A percentile compares a stretch with the other conserved stretches of the same genome.
Conservation (phyloP, 768 basidiomycete genomes). For the Collybia sordida region DNA sequence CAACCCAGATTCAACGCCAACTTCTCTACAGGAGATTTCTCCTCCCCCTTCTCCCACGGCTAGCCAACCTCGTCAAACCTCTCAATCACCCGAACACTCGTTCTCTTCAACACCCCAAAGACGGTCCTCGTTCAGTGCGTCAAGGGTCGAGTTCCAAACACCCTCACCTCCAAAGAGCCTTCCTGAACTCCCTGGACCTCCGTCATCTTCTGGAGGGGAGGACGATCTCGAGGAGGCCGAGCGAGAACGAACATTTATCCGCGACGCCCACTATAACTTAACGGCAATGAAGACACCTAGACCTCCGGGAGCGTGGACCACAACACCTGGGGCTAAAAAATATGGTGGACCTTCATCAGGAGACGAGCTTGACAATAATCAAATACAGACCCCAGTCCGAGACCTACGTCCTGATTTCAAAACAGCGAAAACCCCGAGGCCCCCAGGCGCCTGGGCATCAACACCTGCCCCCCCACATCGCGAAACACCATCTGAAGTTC, state of each 20-base stretch:
- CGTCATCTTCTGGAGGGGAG: conserved; percentile 54
- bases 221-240: conserved; percentile 16
- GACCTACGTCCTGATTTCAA: conserved; percentile 10
- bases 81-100: conserved; percentile 11
- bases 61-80: conserved; percentile 10
- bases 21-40: conserved; percentile 12
- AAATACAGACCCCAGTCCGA: conserved; percentile 3
- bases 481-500: conserved; percentile 8
- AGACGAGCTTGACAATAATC: neutral
- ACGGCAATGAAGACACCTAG: conserved; percentile 23
- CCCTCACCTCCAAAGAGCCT: conserved; percentile 63
- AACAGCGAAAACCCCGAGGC: conserved; percentile 25
- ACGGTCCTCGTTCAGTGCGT: conserved; percentile 35
- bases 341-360: too few relatives aligned
- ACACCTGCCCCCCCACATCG: conserved; percentile 21
- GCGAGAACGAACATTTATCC: conserved; percentile 7
- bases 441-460: conserved; percentile 37
- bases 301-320: conserved; percentile 37
- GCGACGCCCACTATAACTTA: conserved; percentile 11
- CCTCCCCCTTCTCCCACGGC: conserved; percentile 31
- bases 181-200: conserved; percentile 67
- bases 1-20: neutral
- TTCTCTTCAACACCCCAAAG: conserved; percentile 48
- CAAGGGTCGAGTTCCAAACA: conserved; percentile 53
- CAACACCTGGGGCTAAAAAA: conserved; percentile 21